Evolutionary conservation across 257 asterid species (phyloP), one percentile per base, ranked within the genome.

Genomic region (Solanum chiquidenum): DNA sequence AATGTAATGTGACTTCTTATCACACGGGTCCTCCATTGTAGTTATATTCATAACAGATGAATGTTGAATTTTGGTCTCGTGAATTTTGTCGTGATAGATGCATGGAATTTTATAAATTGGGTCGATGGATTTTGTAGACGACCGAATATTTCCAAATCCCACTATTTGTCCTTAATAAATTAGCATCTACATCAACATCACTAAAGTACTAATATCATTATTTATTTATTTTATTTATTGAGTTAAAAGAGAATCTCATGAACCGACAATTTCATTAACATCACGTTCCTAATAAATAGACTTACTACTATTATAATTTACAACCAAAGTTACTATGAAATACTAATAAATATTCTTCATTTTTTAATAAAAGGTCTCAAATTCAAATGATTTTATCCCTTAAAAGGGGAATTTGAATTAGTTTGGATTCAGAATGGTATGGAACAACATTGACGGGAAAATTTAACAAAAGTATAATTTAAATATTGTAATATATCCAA

Each of bases 111-210:
- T 77, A 13, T 77, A 37, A 74, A 34, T 18, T 75, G 52, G 80
- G 66, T 25, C 20, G 23, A 25, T 80, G 68, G 40, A 80, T 80
- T 37, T 80, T 27, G 40, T 46, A 46, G 18, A 77, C 62, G 66
- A 80, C 66, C 85, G 66, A 80, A 80, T 80, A 80, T 80, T 80
- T 44, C 85, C 68, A 80, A 80, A 80, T 80, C 85, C 85, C 85
- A 80, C 40, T 46, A 80, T 80, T 46, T 80, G 68, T 80, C 85
- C 85, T 27, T 80, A 49, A 27, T 80, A 14, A 75, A n/a, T 23
- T 7, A 46, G n/a, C 40, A 79, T 3, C 40, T 27, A 80, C 68
- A 79, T 79, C 38, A 79, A 21, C 84, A 44, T 42, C 64, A 79
- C 84, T 42, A 40, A 25, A 23, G 35, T 12, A 66, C 35, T 66